phyloP scores from a whole-genome alignment of 2,329 filamentous ascomycete genomes.

The Penicillium paneum region DNA sequence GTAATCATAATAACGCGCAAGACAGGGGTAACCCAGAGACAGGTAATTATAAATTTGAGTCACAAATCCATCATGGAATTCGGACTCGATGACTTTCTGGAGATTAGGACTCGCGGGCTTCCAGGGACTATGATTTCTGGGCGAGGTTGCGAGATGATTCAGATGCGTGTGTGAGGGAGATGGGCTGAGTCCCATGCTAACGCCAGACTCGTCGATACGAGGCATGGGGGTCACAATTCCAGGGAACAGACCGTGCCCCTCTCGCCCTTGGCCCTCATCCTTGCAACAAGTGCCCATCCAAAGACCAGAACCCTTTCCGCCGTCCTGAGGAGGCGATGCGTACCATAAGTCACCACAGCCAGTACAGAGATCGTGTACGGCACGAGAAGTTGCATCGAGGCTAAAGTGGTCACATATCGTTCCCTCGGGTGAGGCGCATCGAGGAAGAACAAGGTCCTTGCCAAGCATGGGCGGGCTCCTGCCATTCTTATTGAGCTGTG shows the following conservation, averaged over 20 bases:
- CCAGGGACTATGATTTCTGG: conserved; percentile 1
- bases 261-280: conserved; percentile 12
- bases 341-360: conserved; percentile 68
- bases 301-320: conserved; percentile 38
- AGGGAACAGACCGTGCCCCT: conserved; percentile 13
- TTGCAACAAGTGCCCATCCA: conserved; percentile 44
- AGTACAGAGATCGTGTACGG: conserved; percentile 49
- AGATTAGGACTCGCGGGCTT: conserved; percentile 7
- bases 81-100: conserved; percentile 53
- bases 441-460: conserved; percentile 72
- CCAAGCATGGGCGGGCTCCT: conserved; percentile 84
- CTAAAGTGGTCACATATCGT: conserved; percentile 81
- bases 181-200: not conserved
- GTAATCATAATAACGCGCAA: conserved; percentile 76
- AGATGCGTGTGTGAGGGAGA: conserved; percentile 1
- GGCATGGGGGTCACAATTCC: conserved; percentile 30
- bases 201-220: conserved; percentile 12
- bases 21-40: conserved; percentile 83
- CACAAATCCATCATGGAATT: conserved; percentile 81
- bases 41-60: conserved; percentile 98
- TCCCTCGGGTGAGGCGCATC: conserved; percentile 76
- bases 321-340: conserved; percentile 59
- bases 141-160: conserved; percentile 1
- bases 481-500: conserved; percentile 57
- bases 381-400: conserved; percentile 51